phyloP scores from a whole-genome alignment of 2,329 filamentous ascomycete genomes.

The Knufia petricola region DNA sequence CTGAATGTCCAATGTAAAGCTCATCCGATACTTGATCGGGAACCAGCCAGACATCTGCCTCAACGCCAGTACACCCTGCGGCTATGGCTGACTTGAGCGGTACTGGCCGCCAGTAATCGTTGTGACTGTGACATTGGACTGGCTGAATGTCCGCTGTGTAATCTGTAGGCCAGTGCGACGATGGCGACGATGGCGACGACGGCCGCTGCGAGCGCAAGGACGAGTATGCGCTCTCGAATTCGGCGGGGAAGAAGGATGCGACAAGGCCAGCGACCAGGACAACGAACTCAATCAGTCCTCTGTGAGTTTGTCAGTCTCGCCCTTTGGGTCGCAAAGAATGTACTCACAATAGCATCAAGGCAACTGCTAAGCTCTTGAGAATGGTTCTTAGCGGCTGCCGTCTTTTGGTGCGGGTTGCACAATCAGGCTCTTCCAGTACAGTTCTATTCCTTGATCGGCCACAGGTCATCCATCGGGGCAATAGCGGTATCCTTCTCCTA shows the following conservation, averaged over 20 bases:
- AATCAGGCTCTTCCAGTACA: slow-evolving; percentile 5
- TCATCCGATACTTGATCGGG: slow-evolving; percentile 32
- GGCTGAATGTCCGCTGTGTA: slow-evolving; percentile 42
- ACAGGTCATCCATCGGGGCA: slow-evolving; percentile 1
- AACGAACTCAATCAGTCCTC: slow-evolving; percentile 33
- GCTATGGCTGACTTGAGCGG: slow-evolving; percentile 45
- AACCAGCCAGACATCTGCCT: slow-evolving; percentile 47
- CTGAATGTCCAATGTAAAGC: slow-evolving; percentile 47
- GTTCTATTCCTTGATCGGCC: slow-evolving; percentile 7
- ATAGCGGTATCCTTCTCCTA: slow-evolving; percentile 5
- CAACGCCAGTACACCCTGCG: slow-evolving; percentile 46
- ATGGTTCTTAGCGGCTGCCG: slow-evolving; percentile 12
- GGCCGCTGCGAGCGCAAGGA: slow-evolving; percentile 34
- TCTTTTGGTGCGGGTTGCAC: slow-evolving; percentile 5
- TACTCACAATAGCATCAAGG: slow-evolving; percentile 21
- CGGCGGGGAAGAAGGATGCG: slow-evolving; percentile 34
- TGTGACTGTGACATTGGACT: slow-evolving; percentile 46
- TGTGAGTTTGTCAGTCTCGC: slow-evolving; percentile 8
- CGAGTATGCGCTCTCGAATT: slow-evolving; percentile 30
- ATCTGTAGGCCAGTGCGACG: slow-evolving; percentile 36
- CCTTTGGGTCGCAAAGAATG: neutral
- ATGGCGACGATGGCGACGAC: slow-evolving; percentile 28
- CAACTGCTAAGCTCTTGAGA: slow-evolving; percentile 14
- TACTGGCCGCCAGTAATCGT: slow-evolving; percentile 48
- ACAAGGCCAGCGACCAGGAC: slow-evolving; percentile 30